phyloP scores from a whole-genome alignment of 2,329 filamentous ascomycete species.

The Stagonosporopsis chrysanthemi region DNA sequence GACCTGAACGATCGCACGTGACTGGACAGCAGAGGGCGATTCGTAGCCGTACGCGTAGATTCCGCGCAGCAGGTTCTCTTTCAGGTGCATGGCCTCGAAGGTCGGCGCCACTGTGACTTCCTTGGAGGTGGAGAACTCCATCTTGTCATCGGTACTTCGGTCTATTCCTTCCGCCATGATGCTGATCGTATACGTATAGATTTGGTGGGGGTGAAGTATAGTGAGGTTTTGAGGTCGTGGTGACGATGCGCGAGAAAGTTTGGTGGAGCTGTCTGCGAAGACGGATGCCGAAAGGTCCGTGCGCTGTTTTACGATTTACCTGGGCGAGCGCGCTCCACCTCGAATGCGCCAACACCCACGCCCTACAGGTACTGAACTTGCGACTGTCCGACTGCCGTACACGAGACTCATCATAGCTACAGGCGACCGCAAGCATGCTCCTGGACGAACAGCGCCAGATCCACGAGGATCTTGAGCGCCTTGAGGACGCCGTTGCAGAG shows the following conservation, averaged over 20 bases:
- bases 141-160: slow-evolving; percentile 90
- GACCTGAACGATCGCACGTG: slow-evolving; percentile 96
- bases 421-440: slow-evolving; percentile 65
- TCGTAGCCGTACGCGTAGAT: slow-evolving; percentile 99
- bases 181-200: slow-evolving; percentile 15
- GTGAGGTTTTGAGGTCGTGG: slow-evolving; percentile 8
- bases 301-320: slow-evolving; percentile 28
- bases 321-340: slow-evolving; percentile 24
- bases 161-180: slow-evolving; percentile 94
- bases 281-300: slow-evolving; percentile 17
- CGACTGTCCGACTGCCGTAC: slow-evolving; percentile 19
- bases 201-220: slow-evolving; percentile 6
- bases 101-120: slow-evolving; percentile 95
- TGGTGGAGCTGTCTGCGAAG: slow-evolving; percentile 28
- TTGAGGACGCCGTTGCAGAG: slow-evolving; percentile 93
- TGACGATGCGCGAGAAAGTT: slow-evolving; percentile 36
- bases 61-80: slow-evolving; percentile 94
- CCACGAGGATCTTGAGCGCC: slow-evolving; percentile 94
- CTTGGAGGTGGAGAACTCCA: slow-evolving; percentile 98
- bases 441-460: slow-evolving; percentile 93
- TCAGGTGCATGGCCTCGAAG: slow-evolving; percentile 78
- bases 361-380: slow-evolving; percentile 35
- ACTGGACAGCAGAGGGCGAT: slow-evolving; percentile 96
- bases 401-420: slow-evolving; percentile 25
- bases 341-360: slow-evolving; percentile 22